phyloP scores from a whole-genome alignment of 2,329 filamentous ascomycete species.

The Capronia epimyces region DNA sequence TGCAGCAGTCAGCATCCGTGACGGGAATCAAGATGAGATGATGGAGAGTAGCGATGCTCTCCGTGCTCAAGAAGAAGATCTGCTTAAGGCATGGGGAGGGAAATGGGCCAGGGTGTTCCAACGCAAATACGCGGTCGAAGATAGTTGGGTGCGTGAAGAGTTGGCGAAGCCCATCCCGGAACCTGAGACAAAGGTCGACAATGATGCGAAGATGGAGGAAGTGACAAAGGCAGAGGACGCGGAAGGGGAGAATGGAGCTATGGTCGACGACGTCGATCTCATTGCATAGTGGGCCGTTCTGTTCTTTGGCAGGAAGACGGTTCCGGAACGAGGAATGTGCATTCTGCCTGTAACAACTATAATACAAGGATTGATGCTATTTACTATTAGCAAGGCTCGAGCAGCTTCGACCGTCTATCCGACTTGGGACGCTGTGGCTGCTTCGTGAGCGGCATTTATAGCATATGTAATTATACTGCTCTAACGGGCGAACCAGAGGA shows the following conservation, averaged over 20 bases:
- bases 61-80: conserved; percentile 49
- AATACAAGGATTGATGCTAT: no score
- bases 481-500: no score
- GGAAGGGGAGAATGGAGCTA: conserved; percentile 11
- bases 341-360: no score
- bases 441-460: no score
- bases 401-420: no score
- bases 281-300: conserved; percentile 15
- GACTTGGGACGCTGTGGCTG: no score
- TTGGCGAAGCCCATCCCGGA: conserved; percentile 46
- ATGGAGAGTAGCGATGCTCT: conserved; percentile 59
- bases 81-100: conserved; percentile 70
- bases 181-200: conserved; percentile 21
- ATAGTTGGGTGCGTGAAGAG: conserved; percentile 59
- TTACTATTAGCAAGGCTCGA: no score
- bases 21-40: conserved; percentile 66
- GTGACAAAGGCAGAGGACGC: neutral
- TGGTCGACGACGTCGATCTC: conserved; percentile 8
- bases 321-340: no score
- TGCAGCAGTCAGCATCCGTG: conserved; percentile 64
- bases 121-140: conserved; percentile 77
- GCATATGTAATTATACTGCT: no score
- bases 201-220: conserved; percentile 9
- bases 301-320: no score
- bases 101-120: conserved; percentile 83